Evolutionary conservation across 2,329 filamentous ascomycete genomes (phyloP), one percentile per base, ranked within the genome.

Genomic region (Colletotrichum musae): DNA sequence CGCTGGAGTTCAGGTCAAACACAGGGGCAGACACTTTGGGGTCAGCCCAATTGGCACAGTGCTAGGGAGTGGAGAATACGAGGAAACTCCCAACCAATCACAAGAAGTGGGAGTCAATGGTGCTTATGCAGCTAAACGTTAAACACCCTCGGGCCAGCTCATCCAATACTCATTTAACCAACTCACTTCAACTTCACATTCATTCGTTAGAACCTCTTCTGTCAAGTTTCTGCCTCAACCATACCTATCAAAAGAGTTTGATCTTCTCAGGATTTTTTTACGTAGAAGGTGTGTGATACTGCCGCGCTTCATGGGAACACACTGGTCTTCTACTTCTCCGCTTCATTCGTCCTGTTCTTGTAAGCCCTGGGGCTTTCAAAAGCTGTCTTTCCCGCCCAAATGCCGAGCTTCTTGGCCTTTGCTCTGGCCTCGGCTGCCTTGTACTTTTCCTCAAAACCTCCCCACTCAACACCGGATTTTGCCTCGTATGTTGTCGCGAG

Each of bases 401-500:
- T 89, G 0, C 93, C 93, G 73, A 83, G 84, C 71, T 88, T 88
- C 76, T 86, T 87, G 71, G 77, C 82, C 82, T 90, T 93, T 4
- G 93, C 93, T 78, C 84, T 84, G 54, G 84, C 86, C 81, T 95
- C 91, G 6, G 90, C 90, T 70, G 83, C 86, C 72, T 89, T 86
- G 77, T 95, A 95, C 69, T 86, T 79, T 56, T 84, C 82, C 74
- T 91, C 88, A 64, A 88, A 84, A 0, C 91, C 89, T 26, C 96
- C 96, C 84, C 96, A 99, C 78, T 98, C 96, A 21, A 89, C 92
- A 3, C 95, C 96, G 5, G 86, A 88, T 81, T 97, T 98, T 32
- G 94, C 95, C 82, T 98, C 96, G 78, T 98, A 99, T 3, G 96
- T 92, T 2, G 94, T 97, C 48, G 95, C 96, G 72, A 97, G 82